These are phyloP conservation scores for Cochlearia excelsa DNA, from an alignment of 345 rosid species.

Conservation along the genomic window DNA sequence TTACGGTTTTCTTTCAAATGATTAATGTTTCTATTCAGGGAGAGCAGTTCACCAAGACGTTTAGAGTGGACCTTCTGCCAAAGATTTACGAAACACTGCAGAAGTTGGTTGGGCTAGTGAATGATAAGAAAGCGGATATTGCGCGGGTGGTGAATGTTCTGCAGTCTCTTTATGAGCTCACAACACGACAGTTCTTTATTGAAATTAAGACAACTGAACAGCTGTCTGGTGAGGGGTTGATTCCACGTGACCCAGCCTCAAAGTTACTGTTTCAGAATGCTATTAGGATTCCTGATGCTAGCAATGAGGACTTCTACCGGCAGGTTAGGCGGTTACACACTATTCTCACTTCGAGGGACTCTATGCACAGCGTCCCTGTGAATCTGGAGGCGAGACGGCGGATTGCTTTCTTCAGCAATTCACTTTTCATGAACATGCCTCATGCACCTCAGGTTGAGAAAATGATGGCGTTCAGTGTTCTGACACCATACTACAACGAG, in stretches of 20 bases:
- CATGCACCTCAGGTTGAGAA: slow-evolving; percentile 99
- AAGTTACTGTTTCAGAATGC: slow-evolving; percentile 78
- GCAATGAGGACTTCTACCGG: slow-evolving; percentile 66
- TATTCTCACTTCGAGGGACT: slow-evolving; percentile 83
- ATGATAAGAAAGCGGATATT: slow-evolving; percentile 50
- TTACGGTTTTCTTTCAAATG: slow-evolving; percentile 77
- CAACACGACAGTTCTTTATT: slow-evolving; percentile 65
- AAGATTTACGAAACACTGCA: slow-evolving; percentile 65
- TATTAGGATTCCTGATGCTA: slow-evolving; percentile 63
- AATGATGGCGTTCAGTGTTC: slow-evolving; percentile 94
- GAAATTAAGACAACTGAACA: slow-evolving; percentile 63
- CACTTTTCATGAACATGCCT: slow-evolving; percentile 96
- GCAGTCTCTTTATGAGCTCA: slow-evolving; percentile 91
- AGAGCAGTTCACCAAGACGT: slow-evolving; percentile 76
- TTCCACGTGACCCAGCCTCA: slow-evolving; percentile 71
- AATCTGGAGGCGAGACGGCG: slow-evolving; percentile 95
- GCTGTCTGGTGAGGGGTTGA: slow-evolving; percentile 67
- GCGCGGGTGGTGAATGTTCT: slow-evolving; percentile 71
- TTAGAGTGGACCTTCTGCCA: slow-evolving; percentile 68
- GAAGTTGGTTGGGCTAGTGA: slow-evolving; percentile 60
- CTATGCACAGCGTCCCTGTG: slow-evolving; percentile 76
- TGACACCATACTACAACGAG: slow-evolving; percentile 92
- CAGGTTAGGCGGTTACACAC: slow-evolving; percentile 89
- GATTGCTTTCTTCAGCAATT: slow-evolving; percentile 94
- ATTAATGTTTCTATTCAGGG: slow-evolving; percentile 62